These are phyloP conservation scores for Phytophthora uliginosa DNA, from an alignment of 352 stramenopile genomes.

Conservation along the genomic window DNA sequence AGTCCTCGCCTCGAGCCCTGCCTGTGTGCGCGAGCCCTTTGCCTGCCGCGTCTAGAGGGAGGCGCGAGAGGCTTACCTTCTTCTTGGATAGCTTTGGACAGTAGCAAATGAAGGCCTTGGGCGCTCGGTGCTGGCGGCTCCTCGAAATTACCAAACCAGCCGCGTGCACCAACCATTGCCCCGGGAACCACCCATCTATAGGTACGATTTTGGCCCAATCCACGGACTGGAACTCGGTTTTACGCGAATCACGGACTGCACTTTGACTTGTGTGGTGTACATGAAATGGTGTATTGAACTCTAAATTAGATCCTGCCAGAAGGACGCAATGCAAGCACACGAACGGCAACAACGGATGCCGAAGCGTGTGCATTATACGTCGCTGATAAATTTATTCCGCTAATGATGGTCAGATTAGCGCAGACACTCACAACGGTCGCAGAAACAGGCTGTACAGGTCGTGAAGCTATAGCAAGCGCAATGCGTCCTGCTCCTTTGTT, in stretches of 20 bases:
- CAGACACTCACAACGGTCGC: background rate
- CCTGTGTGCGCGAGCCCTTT: background rate
- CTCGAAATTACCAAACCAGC: slow-evolving; percentile 48
- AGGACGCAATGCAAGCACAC: no score
- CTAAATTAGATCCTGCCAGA: background rate
- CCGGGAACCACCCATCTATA: slow-evolving; percentile 44
- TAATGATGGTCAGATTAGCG: no score
- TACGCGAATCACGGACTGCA: slow-evolving; percentile 21
- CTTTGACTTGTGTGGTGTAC: background rate
- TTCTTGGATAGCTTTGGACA: slow-evolving; percentile 92
- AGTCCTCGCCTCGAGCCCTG: background rate
- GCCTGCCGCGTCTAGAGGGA: slow-evolving; percentile 8
- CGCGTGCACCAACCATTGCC: slow-evolving; percentile 35
- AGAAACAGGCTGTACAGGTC: background rate
- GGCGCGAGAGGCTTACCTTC: slow-evolving; percentile 55
- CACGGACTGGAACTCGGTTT: background rate
- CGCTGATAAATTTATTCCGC: no score
- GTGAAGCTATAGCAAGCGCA: background rate
- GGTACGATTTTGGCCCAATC: slow-evolving; percentile 43
- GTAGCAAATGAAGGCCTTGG: slow-evolving; percentile 75
- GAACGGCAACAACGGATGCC: background rate
- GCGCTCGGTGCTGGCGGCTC: slow-evolving; percentile 21
- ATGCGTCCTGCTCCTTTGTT: background rate
- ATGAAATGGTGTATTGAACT: background rate
- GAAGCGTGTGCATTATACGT: background rate